Base-by-base conservation (phyloP, 2,329 filamentous ascomycete species). In the Diaporthe sp. region DNA sequence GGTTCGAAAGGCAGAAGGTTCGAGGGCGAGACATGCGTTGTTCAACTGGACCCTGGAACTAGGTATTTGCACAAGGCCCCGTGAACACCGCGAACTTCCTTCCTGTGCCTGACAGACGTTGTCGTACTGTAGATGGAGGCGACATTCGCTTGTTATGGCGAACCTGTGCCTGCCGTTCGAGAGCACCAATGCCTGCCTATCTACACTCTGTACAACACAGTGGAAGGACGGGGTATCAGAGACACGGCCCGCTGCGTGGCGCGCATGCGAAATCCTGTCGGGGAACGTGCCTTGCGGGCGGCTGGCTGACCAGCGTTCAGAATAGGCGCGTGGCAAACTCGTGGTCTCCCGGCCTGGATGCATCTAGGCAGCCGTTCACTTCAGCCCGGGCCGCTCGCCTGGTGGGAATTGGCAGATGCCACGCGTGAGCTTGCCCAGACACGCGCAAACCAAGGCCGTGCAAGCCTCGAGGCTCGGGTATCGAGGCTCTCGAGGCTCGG, bases 261-360 rank as follows among this genome's bases (percentile, higher is more conserved):
- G 65, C 31, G 47, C 65, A 68, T 37, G 20, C 28, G 63, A 51
- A 51, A 68, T 68, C 65, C 65, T 68, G 47, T 39, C 65, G 65
- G 65, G 65, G 22, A 68, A 53, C 47, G 22, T 67, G 28, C 63
- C 44, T 39, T 39, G 25, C 60, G 47, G 65, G 65, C 47, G 65
- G 47, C 65, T 39, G 47, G 65, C 63, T 53, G 63, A 53, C 47
- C 63, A 51, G 63, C 47, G 12, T 68, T 53, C 31, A 53, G 31
- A 53, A 68, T 53, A 68, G 47, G 47, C 65, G 65, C 44, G 63
- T 68, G 65, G 65, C 65, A 31, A 68, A 68, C 22, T 53, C 39
- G 15, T 13, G 10, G n/a, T 53, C 65, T 49, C 34, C 4, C 20
- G 63, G 39, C 47, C 34, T 37, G 20, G n/a, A 17, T n/a, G 47